Base-by-base conservation (phyloP, 306 rosid species). In the Castanea sativa region DNA sequence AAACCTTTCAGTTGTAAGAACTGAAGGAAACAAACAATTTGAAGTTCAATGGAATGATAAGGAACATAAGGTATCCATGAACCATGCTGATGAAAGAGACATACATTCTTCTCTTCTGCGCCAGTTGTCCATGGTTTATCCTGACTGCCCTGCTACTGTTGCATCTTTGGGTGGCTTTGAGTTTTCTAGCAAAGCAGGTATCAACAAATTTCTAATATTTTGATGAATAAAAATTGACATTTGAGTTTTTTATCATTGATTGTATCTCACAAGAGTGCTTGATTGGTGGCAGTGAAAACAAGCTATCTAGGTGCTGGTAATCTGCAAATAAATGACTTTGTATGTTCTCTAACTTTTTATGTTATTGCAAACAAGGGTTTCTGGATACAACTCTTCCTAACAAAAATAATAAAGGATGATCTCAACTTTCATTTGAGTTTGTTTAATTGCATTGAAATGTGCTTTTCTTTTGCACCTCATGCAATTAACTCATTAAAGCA, bases 171-270 rank as follows among this genome's bases (percentile, higher is more conserved):
- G 84, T 79, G 93, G 92, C 55, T 82, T 88, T 82, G 92, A 87
- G 16, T 80, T 90, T 80, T 88, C 96, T 41, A 77, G 82, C 84
- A 87, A 87, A 81, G 75, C 91, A 76, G 96, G 96, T 87, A 78
- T 25, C 25, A 12, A 49, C 1, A 43, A 51, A 65, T 71, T 85
- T 43, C 27, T 18, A 0, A 5, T 65, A 43, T 71, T 77, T 3
- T 14, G 72, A n/a, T 74, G 64, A 75, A 27, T 35, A 61, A 13
- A 49, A 75, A 35, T 21, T 32, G 52, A 21, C 70, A 58, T 55
- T 23, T n/a, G 45, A 53, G 11, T 70, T 55, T 25, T 13, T 85
- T 13, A 83, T 30, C n/a, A 19, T n/a, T 57, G 38, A 15, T 73
- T 33, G 70, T 78, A 69, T 55, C 84, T 87, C 75, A 86, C 67